Evolutionary conservation across 768 basidiomycete species (phyloP).

Genomic region (Tylopilus balloui): DNA sequence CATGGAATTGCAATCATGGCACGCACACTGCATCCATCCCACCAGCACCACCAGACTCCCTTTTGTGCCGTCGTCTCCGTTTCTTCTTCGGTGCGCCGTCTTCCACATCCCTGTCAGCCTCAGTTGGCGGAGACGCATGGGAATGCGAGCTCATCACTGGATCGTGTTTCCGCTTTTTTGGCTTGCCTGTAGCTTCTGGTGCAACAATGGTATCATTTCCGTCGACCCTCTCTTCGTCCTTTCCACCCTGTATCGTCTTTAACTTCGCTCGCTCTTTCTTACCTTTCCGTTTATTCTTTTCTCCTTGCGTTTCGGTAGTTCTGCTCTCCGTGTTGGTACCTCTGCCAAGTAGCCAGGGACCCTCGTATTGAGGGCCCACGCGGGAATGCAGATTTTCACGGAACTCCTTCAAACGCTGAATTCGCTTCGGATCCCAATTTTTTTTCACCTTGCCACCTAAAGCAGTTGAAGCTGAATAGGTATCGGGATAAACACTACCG

Average conservation of each 20-base stretch:
- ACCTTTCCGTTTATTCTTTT: constrained; percentile 60
- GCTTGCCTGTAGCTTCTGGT: background rate
- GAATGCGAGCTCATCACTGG: constrained; percentile 2
- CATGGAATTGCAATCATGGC: background rate
- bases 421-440: constrained; percentile 58
- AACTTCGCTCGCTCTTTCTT: constrained; percentile 63
- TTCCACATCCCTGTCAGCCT: constrained; percentile 5
- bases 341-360: constrained; percentile 16
- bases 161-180: constrained; percentile 19
- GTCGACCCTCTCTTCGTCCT: constrained; percentile 4
- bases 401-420: constrained; percentile 67
- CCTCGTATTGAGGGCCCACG: constrained; percentile 17
- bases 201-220: background rate
- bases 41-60: constrained; percentile 15
- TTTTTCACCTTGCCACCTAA: constrained; percentile 27
- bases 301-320: constrained; percentile 11
- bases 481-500: background rate
- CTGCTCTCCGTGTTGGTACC: constrained; percentile 5
- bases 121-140: constrained; percentile 10
- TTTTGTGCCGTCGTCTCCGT: constrained; percentile 41
- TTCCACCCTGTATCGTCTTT: constrained; percentile 32
- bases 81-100: constrained; percentile 30
- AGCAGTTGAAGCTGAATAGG: background rate
- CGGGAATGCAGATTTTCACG: constrained; percentile 56
- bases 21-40: background rate